Evolutionary conservation across 2,329 filamentous ascomycete species (phyloP), one percentile per base, ranked within the genome.

Genomic region (Sporothrix humicola): DNA sequence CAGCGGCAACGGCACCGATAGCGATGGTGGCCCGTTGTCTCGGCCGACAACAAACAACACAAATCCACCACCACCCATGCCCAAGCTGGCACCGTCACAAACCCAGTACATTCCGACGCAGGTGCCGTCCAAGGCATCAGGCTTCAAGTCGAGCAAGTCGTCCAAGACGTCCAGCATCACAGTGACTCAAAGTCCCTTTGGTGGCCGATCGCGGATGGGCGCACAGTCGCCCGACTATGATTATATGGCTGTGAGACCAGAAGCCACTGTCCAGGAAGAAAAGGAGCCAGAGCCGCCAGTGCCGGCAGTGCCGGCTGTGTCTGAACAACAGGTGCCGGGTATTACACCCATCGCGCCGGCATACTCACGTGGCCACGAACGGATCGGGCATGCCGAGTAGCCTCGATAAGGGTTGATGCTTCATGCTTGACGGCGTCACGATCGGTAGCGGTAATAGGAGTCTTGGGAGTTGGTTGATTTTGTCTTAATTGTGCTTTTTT

Each of bases 31-130:
- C 15, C 15, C 37, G 42, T 23, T 48, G 13, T 59, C 69, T 3
- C 42, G 69, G 15, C 2, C 69, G 20, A 50, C 48, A 10, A 69
- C 66, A 17, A 69, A 20, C 46, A 69, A 31, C 26, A 54, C 46
- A 2, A 17, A 26, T 9, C 46, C 48, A 15, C 65, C 65, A 17
- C 66, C 48, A 9, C 26, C 66, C 9, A 69, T 69, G 66, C 66
- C 66, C 66, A 42, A 42, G 17, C 66, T 69, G 7, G 66, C 66
- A 17, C 66, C 66, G 8, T 69, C 66, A 13, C 66, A 69, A n/a
- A 69, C 48, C 9, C 66, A 52, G 15, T 69, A 69, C 66, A 13
- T 69, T 1, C 66, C 66, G 7, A 52, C 66, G 13, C 50, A 56
- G n/a, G 23, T 15, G 5, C 69, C 69, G 9, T 26, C 52, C 23